Evolutionary conservation across 352 stramenopile species (phyloP).

Genomic region (Sclerospora graminicola): DNA sequence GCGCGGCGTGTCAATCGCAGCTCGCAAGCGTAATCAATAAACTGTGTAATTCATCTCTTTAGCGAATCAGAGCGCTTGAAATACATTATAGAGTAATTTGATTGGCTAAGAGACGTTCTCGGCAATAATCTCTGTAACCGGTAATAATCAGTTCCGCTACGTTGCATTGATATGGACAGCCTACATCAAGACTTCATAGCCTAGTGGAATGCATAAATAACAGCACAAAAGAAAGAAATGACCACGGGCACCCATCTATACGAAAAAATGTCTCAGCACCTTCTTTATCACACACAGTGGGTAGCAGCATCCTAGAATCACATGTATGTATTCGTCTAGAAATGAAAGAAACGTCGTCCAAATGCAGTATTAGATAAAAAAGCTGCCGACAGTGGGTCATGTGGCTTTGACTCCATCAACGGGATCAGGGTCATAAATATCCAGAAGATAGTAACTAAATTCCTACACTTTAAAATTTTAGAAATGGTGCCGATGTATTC

Average conservation of each 20-base stretch:
- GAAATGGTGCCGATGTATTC: constrained; percentile 63
- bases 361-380: constrained; percentile 57
- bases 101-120: no score
- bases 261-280: constrained; percentile 4
- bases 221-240: no score
- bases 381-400: constrained; percentile 44
- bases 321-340: constrained; percentile 58
- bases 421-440: constrained; percentile 58
- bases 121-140: no score
- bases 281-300: background rate
- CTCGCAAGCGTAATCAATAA: no score
- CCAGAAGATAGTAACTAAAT: constrained; percentile 56
- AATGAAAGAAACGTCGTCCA: constrained; percentile 46
- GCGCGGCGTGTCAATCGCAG: no score
- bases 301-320: constrained; percentile 9
- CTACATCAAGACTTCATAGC: no score
- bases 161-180: no score
- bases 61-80: no score
- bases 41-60: no score
- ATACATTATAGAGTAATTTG: no score
- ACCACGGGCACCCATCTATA: constrained; percentile 36
- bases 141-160: no score
- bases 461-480: constrained; percentile 45
- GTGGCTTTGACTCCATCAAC: constrained; percentile 58
- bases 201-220: no score